phyloP scores from a whole-genome alignment of 2,329 filamentous ascomycete genomes.

The Diaporthe destruens region DNA sequence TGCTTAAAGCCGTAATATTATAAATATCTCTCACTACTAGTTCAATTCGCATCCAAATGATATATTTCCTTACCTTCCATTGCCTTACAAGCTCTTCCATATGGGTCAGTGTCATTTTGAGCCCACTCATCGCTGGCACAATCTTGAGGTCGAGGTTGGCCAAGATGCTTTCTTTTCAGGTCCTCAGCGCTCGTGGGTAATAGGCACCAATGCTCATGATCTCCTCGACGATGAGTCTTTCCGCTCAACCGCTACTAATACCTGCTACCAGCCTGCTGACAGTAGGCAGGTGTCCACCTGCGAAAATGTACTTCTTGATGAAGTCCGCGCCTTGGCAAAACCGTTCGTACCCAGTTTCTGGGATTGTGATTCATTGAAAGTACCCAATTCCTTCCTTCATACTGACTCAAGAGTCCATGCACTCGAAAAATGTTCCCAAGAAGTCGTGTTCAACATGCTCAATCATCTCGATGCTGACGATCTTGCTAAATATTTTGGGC shows the following conservation, averaged over 20 bases:
- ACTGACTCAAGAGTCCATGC: slow-evolving; percentile 40
- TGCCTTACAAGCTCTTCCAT: slow-evolving; percentile 34
- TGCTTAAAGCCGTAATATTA: too few species aligned
- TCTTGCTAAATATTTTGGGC: slow-evolving; percentile 34
- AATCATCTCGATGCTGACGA: slow-evolving; percentile 43
- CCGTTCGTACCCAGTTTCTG: slow-evolving; percentile 37
- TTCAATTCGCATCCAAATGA: not conserved
- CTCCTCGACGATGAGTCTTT: slow-evolving; percentile 40
- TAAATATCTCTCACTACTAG: not conserved
- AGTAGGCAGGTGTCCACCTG: slow-evolving; percentile 40
- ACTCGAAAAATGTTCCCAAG: slow-evolving; percentile 39
- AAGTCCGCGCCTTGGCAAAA: slow-evolving; percentile 39
- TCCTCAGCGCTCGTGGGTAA: slow-evolving; percentile 36
- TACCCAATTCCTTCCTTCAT: slow-evolving; percentile 36
- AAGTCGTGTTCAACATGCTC: slow-evolving; percentile 41
- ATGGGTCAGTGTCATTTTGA: slow-evolving; percentile 30
- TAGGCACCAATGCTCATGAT: slow-evolving; percentile 39
- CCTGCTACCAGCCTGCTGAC: slow-evolving; percentile 38
- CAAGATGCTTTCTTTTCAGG: slow-evolving; percentile 37
- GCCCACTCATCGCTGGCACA: slow-evolving; percentile 30
- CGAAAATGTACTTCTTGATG: slow-evolving; percentile 42
- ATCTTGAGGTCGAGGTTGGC: slow-evolving; percentile 34
- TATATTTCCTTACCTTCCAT: slow-evolving; percentile 38
- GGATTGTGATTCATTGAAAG: slow-evolving; percentile 41
- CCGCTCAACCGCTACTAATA: slow-evolving; percentile 37